phyloP scores from a whole-genome alignment of 2,329 filamentous ascomycete genomes.

The Fusarium siculi region DNA sequence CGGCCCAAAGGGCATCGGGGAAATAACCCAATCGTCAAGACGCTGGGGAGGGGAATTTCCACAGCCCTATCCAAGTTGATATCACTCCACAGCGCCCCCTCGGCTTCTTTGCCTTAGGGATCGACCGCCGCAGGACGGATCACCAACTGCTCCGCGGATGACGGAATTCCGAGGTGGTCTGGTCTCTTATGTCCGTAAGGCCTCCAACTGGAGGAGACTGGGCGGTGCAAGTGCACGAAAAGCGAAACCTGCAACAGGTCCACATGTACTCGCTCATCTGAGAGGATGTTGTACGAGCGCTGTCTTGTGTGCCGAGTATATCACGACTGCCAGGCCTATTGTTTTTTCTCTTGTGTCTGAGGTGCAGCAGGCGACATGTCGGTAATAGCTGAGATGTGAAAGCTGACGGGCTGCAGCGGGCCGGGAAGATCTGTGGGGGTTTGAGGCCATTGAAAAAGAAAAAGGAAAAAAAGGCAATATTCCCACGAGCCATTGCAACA shows the following conservation, averaged over 20 bases:
- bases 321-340: background rate
- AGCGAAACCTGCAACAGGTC: slow-evolving; percentile 15
- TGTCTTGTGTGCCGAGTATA: background rate
- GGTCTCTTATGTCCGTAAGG: slow-evolving; percentile 6
- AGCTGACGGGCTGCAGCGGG: slow-evolving; percentile 31
- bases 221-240: background rate
- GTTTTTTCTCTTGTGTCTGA: background rate
- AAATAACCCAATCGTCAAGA: background rate
- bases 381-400: slow-evolving; percentile 30
- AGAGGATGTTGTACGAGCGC: slow-evolving; percentile 5
- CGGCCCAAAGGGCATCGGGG: background rate
- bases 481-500: background rate
- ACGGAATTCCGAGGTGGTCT: background rate
- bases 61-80: slow-evolving; percentile 30
- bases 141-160: slow-evolving; percentile 3
- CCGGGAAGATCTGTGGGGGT: slow-evolving; percentile 33
- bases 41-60: background rate
- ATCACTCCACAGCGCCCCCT: slow-evolving; percentile 24
- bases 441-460: slow-evolving; percentile 21
- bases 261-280: slow-evolving; percentile 13
- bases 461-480: slow-evolving; percentile 16
- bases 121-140: slow-evolving; percentile 9
- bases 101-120: slow-evolving; percentile 20
- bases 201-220: slow-evolving; percentile 3
- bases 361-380: slow-evolving; percentile 25